These are phyloP conservation scores for Emericellopsis cladophorae DNA, from an alignment of 2,329 filamentous ascomycete genomes.

Conservation along the genomic window DNA sequence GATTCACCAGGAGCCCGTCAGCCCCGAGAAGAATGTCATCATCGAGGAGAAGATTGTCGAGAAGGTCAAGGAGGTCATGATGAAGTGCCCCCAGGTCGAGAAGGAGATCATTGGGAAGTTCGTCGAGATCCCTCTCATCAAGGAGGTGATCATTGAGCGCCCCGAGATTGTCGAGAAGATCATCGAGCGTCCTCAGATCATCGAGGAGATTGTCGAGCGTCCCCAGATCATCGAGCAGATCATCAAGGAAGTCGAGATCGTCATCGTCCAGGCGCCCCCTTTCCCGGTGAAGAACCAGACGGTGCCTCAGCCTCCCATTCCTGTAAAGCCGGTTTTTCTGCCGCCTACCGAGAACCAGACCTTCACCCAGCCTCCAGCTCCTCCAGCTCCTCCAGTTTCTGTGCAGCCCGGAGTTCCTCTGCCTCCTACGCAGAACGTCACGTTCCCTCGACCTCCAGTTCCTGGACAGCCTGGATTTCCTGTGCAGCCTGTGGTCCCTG, in stretches of 20 bases:
- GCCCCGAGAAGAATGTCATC: neutral
- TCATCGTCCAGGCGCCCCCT: neutral
- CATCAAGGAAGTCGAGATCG: neutral
- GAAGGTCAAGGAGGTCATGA: neutral
- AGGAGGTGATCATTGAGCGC: neutral
- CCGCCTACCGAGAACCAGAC: neutral
- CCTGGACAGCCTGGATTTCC: neutral
- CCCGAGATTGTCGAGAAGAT: neutral
- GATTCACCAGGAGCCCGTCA: neutral
- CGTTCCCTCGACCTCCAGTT: neutral
- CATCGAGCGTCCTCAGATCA: neutral
- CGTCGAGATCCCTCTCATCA: neutral
- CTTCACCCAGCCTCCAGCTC: neutral
- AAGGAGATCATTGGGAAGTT: conserved; percentile 1
- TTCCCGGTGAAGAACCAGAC: neutral
- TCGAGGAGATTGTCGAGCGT: neutral
- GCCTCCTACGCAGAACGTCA: neutral
- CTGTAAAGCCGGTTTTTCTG: neutral
- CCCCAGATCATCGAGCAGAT: neutral
- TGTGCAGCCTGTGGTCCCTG: neutral
- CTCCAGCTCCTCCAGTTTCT: neutral
- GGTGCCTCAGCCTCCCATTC: neutral
- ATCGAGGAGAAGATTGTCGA: neutral
- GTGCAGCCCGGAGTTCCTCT: neutral
- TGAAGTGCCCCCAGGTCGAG: conserved; percentile 1